These are phyloP conservation scores for Diaporthe citri DNA, from an alignment of 2,329 filamentous ascomycete genomes.

Conservation along the genomic window DNA sequence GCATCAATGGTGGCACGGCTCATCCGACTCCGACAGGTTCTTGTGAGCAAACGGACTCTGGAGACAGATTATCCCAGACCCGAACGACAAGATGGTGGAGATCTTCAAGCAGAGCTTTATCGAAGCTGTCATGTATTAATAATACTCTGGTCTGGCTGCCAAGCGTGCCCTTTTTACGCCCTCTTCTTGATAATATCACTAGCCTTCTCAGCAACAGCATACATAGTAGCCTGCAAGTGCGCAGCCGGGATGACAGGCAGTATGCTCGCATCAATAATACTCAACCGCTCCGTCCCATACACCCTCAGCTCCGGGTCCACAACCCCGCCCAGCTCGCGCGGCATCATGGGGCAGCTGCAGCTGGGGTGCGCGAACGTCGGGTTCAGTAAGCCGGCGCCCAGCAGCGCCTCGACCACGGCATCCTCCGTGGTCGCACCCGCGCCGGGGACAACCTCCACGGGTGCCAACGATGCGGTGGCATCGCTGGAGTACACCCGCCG, in stretches of 20 bases:
- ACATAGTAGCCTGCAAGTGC: slow-evolving; percentile 43
- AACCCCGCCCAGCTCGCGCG: slow-evolving; percentile 54
- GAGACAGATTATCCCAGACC: neutral
- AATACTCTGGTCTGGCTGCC: no score
- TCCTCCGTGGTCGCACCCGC: slow-evolving; percentile 37
- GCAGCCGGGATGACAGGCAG: slow-evolving; percentile 49
- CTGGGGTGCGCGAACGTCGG: slow-evolving; percentile 43
- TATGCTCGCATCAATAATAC: slow-evolving; percentile 58
- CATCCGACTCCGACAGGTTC: neutral
- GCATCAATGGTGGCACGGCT: neutral
- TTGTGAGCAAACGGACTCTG: neutral
- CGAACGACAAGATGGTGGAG: neutral
- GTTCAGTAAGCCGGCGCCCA: slow-evolving; percentile 49
- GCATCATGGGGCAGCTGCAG: slow-evolving; percentile 54
- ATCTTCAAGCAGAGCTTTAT: neutral
- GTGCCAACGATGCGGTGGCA: slow-evolving; percentile 37
- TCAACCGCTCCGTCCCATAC: slow-evolving; percentile 56
- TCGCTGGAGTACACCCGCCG: slow-evolving; percentile 49
- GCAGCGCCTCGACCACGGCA: slow-evolving; percentile 53
- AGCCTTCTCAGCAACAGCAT: slow-evolving; percentile 51
- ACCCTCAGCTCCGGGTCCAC: slow-evolving; percentile 55
- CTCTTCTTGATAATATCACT: slow-evolving; percentile 43
- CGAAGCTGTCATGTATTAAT: neutral
- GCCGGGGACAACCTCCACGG: neutral
- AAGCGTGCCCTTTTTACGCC: neutral